These are phyloP conservation scores for Candida albicans DNA, from an alignment of 1,139 yeast genomes.

Conservation along the genomic window DNA sequence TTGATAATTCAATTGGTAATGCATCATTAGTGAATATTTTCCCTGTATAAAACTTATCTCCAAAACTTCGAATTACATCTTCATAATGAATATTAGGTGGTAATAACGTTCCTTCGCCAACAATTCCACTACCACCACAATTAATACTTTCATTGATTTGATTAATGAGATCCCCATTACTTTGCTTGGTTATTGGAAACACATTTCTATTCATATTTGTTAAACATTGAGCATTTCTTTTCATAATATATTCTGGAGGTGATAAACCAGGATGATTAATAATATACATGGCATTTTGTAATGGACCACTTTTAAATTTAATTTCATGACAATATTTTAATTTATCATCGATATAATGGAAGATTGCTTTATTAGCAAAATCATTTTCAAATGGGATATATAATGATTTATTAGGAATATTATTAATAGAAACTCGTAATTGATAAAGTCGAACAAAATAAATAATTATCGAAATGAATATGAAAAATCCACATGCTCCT, in stretches of 20 bases:
- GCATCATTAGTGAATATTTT: slow-evolving; percentile 37
- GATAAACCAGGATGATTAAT: slow-evolving; percentile 68
- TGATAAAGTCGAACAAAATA: slow-evolving; percentile 57
- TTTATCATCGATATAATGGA: slow-evolving; percentile 37
- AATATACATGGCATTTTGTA: slow-evolving; percentile 29
- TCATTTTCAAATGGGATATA: slow-evolving; percentile 73
- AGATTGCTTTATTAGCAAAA: slow-evolving; percentile 49
- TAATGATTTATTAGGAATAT: slow-evolving; percentile 64
- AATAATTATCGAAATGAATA: slow-evolving; percentile 48
- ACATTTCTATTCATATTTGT: neutral
- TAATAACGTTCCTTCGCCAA: slow-evolving; percentile 34
- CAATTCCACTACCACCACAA: slow-evolving; percentile 24
- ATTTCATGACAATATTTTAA: slow-evolving; percentile 48
- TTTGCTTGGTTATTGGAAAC: too few relatives aligned
- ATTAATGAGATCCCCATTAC: too few relatives aligned
- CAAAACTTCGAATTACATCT: slow-evolving; percentile 59
- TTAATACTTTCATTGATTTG: slow-evolving; percentile 13
- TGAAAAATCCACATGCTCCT: slow-evolving; percentile 64
- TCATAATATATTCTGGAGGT: slow-evolving; percentile 42
- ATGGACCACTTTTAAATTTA: slow-evolving; percentile 52
- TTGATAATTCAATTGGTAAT: slow-evolving; percentile 43
- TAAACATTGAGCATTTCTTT: slow-evolving; percentile 19
- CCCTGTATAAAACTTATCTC: slow-evolving; percentile 50
- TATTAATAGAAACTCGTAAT: slow-evolving; percentile 59
- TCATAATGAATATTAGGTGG: slow-evolving; percentile 65